Conservation (phyloP, 768 basidiomycete genomes). For the Ramaria sp. region DNA sequence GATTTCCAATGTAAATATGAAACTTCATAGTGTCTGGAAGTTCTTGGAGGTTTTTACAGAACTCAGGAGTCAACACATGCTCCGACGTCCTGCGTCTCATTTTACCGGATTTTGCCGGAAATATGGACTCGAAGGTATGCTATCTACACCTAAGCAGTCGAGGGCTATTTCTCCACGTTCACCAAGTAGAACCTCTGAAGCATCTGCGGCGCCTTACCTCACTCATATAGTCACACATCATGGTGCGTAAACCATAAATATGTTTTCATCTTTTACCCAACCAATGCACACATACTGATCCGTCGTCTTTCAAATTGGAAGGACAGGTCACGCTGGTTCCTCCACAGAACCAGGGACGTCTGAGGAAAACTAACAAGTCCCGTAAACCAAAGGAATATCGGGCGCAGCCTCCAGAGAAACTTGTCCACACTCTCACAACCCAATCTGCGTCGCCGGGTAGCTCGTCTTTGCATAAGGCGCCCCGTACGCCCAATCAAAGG, state of each 20-base stretch:
- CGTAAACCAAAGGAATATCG: constrained; percentile 23
- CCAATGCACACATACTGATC: background rate
- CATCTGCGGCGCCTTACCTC: constrained; percentile 40
- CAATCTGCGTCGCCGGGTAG: background rate
- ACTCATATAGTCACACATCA: constrained; percentile 44
- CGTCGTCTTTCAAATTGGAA: background rate
- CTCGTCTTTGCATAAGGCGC: background rate
- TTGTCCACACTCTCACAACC: background rate
- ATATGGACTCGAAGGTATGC: background rate
- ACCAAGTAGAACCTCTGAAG: background rate
- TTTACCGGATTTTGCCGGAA: background rate
- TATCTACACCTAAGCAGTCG: background rate
- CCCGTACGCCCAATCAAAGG: no score
- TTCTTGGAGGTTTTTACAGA: no score
- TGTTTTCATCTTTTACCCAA: background rate
- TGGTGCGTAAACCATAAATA: constrained; percentile 18
- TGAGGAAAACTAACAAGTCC: constrained; percentile 29
- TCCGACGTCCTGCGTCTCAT: background rate
- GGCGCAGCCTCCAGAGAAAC: background rate
- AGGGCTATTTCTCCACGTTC: background rate
- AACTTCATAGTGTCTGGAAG: no score
- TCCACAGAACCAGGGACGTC: constrained; percentile 39
- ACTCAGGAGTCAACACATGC: background rate
- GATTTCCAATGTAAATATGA: no score
- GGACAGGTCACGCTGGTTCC: constrained; percentile 34